These are phyloP conservation scores for Ogataea degrootiae DNA, from an alignment of 805 yeast genomes.

Conservation along the genomic window DNA sequence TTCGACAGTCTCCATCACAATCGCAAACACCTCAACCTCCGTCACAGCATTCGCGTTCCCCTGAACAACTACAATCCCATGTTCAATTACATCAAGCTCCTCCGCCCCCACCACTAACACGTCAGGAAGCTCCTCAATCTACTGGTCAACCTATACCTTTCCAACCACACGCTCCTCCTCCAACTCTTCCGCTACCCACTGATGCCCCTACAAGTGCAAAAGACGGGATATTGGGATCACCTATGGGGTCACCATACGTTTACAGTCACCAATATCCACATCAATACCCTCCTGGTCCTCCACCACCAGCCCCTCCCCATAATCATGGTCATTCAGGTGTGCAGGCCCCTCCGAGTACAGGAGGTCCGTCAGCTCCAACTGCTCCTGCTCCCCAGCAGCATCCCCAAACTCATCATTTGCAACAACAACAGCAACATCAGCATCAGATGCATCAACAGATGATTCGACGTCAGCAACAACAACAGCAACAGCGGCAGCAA, in stretches of 20 bases:
- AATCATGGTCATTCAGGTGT: not conserved
- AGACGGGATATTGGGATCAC: constrained; percentile 2
- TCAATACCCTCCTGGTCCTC: not conserved
- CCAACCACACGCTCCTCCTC: not conserved
- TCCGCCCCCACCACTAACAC: not conserved
- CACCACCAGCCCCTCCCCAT: not conserved
- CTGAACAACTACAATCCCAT: not conserved
- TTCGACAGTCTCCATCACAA: constrained; percentile 41
- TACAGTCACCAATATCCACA: constrained; percentile 3
- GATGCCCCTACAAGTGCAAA: constrained; percentile 1
- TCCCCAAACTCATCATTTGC: too few relatives aligned
- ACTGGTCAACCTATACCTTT: not conserved
- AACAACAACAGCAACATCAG: not conserved
- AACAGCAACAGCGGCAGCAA: constrained; percentile 1
- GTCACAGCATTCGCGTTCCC: not conserved
- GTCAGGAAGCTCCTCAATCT: not conserved
- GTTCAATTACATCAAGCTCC: not conserved
- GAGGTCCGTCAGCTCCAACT: too few relatives aligned
- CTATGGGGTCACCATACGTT: constrained; percentile 3
- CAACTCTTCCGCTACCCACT: not conserved
- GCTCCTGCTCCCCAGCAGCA: too few relatives aligned
- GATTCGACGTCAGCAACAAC: not conserved
- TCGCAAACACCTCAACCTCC: not conserved
- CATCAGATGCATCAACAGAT: not conserved
- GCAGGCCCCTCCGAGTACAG: not conserved